A percentile compares a stretch with the other conserved stretches of the same genome.
Evolutionary conservation across 352 stramenopile genomes (phyloP).

Genomic region (Phytophthora chlamydospora): DNA sequence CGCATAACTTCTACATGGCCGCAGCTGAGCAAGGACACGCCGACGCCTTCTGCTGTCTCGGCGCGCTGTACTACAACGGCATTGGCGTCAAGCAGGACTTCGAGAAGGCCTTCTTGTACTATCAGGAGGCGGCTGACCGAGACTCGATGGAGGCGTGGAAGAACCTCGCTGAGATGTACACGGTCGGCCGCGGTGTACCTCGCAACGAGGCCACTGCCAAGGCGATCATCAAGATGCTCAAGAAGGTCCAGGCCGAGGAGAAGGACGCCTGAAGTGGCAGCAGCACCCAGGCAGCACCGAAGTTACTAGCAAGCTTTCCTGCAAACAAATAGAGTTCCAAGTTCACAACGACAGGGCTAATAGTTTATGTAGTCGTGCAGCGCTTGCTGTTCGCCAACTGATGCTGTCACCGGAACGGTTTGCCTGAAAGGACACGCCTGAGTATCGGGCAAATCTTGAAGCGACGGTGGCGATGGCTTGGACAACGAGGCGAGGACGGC

Average conservation of each 20-base stretch:
- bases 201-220: conserved; percentile 80
- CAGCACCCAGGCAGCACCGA: no score
- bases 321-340: neutral
- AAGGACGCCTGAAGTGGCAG: conserved; percentile 18
- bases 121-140: conserved; percentile 83
- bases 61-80: conserved; percentile 81
- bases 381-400: no score
- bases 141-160: conserved; percentile 90
- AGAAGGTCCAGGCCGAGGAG: conserved; percentile 55
- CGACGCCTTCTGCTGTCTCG: conserved; percentile 83
- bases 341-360: no score
- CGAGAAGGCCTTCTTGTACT: conserved; percentile 85
- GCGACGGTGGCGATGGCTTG: conserved; percentile 11
- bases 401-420: neutral
- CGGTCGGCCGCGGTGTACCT: conserved; percentile 70
- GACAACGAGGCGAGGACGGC: conserved; percentile 18
- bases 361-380: no score
- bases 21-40: conserved; percentile 70
- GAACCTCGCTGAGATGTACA: conserved; percentile 90
- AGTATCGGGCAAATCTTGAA: conserved; percentile 26
- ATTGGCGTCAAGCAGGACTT: conserved; percentile 73
- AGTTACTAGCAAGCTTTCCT: neutral
- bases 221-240: conserved; percentile 88
- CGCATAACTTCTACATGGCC: conserved; percentile 69
- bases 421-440: conserved; percentile 14